Evolutionary conservation across 495 filamentous ascomycete genomes (phyloP).

Genomic region (Evernia prunastri): DNA sequence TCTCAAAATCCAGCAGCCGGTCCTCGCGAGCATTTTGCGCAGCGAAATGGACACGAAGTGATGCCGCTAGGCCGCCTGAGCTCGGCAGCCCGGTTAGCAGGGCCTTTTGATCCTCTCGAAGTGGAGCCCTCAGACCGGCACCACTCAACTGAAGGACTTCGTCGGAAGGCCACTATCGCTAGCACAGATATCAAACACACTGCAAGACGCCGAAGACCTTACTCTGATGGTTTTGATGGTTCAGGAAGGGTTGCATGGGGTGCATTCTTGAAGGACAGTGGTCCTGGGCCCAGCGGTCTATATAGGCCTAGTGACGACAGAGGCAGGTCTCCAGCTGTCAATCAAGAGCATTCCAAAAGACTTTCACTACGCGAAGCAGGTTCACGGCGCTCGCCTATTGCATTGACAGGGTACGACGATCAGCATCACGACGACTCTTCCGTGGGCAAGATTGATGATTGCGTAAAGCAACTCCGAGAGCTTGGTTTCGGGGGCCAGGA

Average conservation of each 20-base stretch:
- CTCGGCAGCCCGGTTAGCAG: conserved; percentile 20
- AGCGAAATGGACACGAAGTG: not conserved
- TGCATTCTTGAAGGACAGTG: conserved; percentile 4
- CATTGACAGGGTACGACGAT: conserved; percentile 1
- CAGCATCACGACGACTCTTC: conserved; percentile 6
- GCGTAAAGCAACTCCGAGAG: conserved; percentile 40
- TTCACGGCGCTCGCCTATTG: not conserved
- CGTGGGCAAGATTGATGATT: conserved; percentile 35
- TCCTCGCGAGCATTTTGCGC: not conserved
- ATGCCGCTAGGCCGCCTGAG: conserved; percentile 13
- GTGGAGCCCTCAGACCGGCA: conserved; percentile 13
- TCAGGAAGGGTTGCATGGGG: conserved; percentile 33
- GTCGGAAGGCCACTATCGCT: conserved; percentile 22
- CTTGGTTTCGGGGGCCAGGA: conserved; percentile 46
- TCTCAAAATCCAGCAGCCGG: not conserved
- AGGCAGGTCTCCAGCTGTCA: not conserved
- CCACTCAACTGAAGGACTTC: conserved; percentile 12
- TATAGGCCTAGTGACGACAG: not conserved
- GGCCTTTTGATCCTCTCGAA: conserved; percentile 27
- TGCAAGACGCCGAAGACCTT: conserved; percentile 25
- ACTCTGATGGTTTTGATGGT: conserved; percentile 24
- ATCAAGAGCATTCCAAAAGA: not conserved
- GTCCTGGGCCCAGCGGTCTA: not conserved
- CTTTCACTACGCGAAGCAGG: not conserved
- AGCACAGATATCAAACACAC: conserved; percentile 33